phyloP scores from a whole-genome alignment of 2,329 filamentous ascomycete species.

The Geosmithia putterillii region DNA sequence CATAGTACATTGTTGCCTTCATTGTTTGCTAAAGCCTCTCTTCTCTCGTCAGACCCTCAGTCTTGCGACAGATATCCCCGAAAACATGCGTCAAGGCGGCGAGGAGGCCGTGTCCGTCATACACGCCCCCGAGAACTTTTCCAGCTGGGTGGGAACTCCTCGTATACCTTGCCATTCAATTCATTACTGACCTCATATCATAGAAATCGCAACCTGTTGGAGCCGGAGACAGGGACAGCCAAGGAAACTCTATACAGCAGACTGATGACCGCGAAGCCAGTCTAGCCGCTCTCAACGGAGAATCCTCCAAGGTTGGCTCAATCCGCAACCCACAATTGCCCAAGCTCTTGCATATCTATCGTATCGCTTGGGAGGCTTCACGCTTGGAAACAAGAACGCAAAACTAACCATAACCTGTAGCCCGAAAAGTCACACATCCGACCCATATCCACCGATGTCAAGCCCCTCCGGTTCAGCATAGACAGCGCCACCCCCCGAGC shows the following conservation, averaged over 20 bases:
- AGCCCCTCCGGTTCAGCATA: slow-evolving; percentile 50
- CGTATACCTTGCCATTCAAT: neutral
- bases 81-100: slow-evolving; percentile 42
- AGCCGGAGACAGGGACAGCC: neutral
- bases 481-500: slow-evolving; percentile 69
- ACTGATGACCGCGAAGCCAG: slow-evolving; percentile 12
- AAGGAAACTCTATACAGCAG: neutral
- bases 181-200: neutral
- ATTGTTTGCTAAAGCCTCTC: slow-evolving; percentile 9
- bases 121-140: slow-evolving; percentile 76
- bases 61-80: slow-evolving; percentile 44
- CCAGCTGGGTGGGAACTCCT: slow-evolving; percentile 49
- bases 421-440: too few relatives aligned
- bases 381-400: too few relatives aligned
- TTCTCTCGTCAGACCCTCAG: slow-evolving; percentile 18
- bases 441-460: slow-evolving; percentile 65
- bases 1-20: slow-evolving; percentile 5
- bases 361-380: too few relatives aligned
- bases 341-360: neutral
- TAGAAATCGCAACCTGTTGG: neutral
- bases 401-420: too few relatives aligned
- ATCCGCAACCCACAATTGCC: neutral
- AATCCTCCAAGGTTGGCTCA: slow-evolving; percentile 10
- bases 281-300: slow-evolving; percentile 10
- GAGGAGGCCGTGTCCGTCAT: slow-evolving; percentile 85